A percentile compares a stretch with the other conserved stretches of the same genome.
These are phyloP conservation scores for Fusarium coicis DNA, from an alignment of 2,329 filamentous ascomycete genomes.

Conservation along the genomic window DNA sequence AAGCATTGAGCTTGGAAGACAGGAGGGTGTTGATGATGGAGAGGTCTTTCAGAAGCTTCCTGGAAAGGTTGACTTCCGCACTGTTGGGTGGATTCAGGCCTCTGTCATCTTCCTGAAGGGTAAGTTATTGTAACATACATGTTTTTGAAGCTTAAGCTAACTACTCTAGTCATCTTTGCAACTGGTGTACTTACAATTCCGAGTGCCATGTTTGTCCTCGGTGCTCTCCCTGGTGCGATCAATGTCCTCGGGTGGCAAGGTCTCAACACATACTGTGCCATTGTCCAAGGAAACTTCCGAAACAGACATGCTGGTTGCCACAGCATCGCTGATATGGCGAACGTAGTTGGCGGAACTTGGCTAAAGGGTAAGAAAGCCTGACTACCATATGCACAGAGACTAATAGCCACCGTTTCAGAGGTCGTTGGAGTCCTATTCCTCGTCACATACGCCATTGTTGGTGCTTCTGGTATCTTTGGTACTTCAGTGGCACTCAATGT, in stretches of 20 bases:
- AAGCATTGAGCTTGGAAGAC: slow-evolving; percentile 36
- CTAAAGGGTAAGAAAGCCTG: slow-evolving; percentile 45
- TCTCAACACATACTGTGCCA: slow-evolving; percentile 54
- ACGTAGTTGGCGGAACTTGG: slow-evolving; percentile 63
- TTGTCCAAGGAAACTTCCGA: slow-evolving; percentile 54
- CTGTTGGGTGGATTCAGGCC: slow-evolving; percentile 59
- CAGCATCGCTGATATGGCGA: slow-evolving; percentile 59
- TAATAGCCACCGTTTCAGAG: slow-evolving; percentile 47
- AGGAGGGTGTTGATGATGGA: slow-evolving; percentile 42
- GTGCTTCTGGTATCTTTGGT: slow-evolving; percentile 67
- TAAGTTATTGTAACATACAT: slow-evolving; percentile 7
- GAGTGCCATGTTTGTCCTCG: slow-evolving; percentile 54
- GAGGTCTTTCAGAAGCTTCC: slow-evolving; percentile 59
- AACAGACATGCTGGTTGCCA: slow-evolving; percentile 53
- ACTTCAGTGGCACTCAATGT: slow-evolving; percentile 70
- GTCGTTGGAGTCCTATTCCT: slow-evolving; percentile 66
- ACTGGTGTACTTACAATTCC: slow-evolving; percentile 57
- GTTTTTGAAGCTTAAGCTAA: background rate
- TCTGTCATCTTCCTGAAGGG: slow-evolving; percentile 60
- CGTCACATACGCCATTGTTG: slow-evolving; percentile 65
- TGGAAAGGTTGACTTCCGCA: slow-evolving; percentile 58
- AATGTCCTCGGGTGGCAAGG: slow-evolving; percentile 56
- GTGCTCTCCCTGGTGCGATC: slow-evolving; percentile 55
- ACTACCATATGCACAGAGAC: fast-evolving
- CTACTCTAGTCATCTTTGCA: slow-evolving; percentile 52